phyloP scores from a whole-genome alignment of 1,284 basidiomycete species.

The Cutaneotrichosporon sp. region DNA sequence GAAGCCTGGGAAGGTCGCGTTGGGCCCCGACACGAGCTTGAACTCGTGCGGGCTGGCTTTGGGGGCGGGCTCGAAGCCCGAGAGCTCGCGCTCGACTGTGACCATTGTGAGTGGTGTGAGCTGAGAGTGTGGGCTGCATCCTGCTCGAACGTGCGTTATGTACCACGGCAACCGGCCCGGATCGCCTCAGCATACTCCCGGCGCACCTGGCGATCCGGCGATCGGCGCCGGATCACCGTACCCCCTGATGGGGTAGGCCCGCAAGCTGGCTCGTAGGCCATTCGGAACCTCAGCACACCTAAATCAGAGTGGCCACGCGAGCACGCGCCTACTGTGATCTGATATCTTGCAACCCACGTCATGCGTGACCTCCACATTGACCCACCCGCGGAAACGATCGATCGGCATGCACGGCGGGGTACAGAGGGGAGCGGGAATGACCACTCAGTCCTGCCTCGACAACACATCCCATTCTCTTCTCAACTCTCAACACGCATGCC shows the following conservation, averaged over 20 bases:
- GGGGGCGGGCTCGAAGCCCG: slow-evolving; percentile 19
- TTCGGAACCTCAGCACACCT: too few species aligned
- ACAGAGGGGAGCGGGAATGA: too few species aligned
- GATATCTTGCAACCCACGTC: neutral
- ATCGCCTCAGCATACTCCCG: neutral
- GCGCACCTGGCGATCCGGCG: neutral
- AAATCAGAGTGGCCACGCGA: too few species aligned
- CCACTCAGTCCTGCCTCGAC: neutral
- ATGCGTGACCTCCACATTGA: neutral
- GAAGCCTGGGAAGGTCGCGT: slow-evolving; percentile 37
- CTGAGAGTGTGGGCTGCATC: neutral
- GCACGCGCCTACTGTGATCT: neutral
- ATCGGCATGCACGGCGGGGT: neutral
- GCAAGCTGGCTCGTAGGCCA: too few species aligned
- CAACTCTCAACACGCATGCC: neutral
- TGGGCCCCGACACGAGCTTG: slow-evolving; percentile 27
- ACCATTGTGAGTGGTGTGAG: slow-evolving; percentile 26
- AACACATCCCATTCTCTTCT: neutral
- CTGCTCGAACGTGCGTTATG: neutral
- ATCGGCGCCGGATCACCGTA: slow-evolving; percentile 7
- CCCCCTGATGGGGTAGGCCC: too few species aligned
- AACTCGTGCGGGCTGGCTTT: slow-evolving; percentile 26
- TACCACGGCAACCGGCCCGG: neutral
- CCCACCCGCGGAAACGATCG: neutral
- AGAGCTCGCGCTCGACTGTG: slow-evolving; percentile 31